Percentiles rank a stretch among this genome's conserved stretches.
These are phyloP conservation scores for Petunia hybrid DNA, from an alignment of 305 asterid species.

Conservation along the genomic window DNA sequence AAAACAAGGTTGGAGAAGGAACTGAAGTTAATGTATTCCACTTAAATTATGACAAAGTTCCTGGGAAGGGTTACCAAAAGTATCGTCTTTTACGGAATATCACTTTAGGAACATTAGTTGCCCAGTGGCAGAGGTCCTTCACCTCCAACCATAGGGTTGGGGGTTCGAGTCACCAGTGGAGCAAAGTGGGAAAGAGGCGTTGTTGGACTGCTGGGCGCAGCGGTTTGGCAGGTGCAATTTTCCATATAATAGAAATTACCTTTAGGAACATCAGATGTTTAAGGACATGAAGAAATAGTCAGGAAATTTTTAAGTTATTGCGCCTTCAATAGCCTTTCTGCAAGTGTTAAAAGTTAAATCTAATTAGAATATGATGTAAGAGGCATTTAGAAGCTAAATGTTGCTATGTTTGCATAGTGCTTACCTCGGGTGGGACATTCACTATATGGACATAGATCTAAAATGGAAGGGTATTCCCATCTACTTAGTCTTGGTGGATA, in stretches of 20 bases:
- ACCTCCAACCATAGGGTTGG: background rate
- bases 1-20: background rate
- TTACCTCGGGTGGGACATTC: background rate
- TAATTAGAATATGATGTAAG: background rate
- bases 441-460: background rate
- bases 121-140: background rate
- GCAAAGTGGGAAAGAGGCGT: background rate
- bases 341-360: constrained; percentile 4
- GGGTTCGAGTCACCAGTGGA: background rate
- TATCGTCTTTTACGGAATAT: background rate
- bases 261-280: background rate
- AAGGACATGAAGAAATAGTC: background rate
- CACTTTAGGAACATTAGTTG: background rate
- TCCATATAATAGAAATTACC: background rate
- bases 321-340: background rate
- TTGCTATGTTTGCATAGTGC: background rate
- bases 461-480: background rate
- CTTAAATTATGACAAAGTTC: background rate
- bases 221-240: background rate
- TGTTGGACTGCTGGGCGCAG: background rate
- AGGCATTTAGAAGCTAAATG: background rate
- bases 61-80: background rate
- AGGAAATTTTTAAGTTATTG: background rate
- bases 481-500: constrained; percentile 8
- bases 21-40: background rate